Evolutionary conservation across 108 stramenopile species (phyloP), one percentile per base, ranked within the genome.

Genomic region (Cyclotella baltica): DNA sequence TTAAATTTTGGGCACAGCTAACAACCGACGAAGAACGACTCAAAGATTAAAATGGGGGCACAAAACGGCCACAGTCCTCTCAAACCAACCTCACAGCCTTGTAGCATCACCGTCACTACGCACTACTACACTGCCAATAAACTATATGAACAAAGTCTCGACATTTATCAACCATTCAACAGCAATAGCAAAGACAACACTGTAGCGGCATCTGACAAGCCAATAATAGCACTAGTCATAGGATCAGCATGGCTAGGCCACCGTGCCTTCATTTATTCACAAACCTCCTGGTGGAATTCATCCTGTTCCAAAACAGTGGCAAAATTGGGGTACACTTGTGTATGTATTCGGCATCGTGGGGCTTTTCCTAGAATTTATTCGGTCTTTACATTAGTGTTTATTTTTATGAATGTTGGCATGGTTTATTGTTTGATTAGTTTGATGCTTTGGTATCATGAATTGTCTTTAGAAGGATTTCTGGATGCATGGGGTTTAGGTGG

Each of bases 211-310:
- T 30, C 2, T 16, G 11, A 53, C 61, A 65, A 65, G 18, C 83
- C 85, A 33, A 56, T 86, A 5, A 86, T 91, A 8, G 77, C 81
- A 9, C 73, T 91, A 20, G 90, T 91, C 33, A 86, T 88, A 10
- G 90, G 90, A 31, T 88, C 87, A 0, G 90, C 84, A 3, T 91
- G 90, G 90, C 57, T 91, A 38, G 90, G 90, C 11, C 90, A 89
- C 43, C 61, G 58, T 2, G 37, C 80, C 0, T 68, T 73, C 33
- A 47, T 91, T 15, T 91, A 91, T 47, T 47, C 33, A 5, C 76
- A 62, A 16, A 89, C 88, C 0, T 76, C 70, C 4, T 91, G 90
- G 90, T 91, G 90, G 90, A 91, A 91, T 66, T 78, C 86, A 1
- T 70, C 76, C 0, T 87, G 86, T 16, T 87, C 90, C 0, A 80